Conservation (phyloP, 148 eudicot species). For the Fagopyrum tataricum region DNA sequence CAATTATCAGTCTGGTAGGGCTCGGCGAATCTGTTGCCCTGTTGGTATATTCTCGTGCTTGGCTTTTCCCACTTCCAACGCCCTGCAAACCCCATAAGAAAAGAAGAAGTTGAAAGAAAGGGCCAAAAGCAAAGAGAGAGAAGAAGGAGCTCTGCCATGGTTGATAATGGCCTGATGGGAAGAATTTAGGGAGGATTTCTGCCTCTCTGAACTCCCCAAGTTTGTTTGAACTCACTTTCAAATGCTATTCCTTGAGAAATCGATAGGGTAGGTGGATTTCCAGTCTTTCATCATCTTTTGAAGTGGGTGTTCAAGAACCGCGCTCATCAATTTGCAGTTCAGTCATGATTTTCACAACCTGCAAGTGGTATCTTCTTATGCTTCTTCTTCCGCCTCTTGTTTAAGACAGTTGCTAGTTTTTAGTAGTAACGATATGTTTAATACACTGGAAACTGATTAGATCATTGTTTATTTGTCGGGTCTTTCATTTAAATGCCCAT, state of each 20-base stretch:
- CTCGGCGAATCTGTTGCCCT: conserved; percentile 3
- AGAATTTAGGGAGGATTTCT: conserved; percentile 47
- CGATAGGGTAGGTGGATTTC: conserved; percentile 10
- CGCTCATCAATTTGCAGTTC: conserved; percentile 4
- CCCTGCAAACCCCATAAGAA: background rate
- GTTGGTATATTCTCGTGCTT: conserved; percentile 6
- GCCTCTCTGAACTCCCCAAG: conserved; percentile 50
- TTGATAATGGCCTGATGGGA: conserved; percentile 40
- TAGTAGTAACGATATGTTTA: background rate
- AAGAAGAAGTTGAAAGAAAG: background rate
- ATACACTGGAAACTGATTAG: background rate
- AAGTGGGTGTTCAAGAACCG: background rate
- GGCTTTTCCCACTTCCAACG: background rate
- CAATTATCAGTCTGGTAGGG: background rate
- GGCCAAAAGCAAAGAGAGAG: background rate
- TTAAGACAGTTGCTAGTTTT: background rate
- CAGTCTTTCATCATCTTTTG: conserved; percentile 7
- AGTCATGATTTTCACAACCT: background rate
- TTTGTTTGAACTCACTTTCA: conserved; percentile 11
- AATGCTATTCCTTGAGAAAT: background rate
- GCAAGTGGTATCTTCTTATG: conserved; percentile 7
- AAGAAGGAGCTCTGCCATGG: conserved; percentile 20
- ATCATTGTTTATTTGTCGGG: background rate
- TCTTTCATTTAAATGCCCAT: background rate
- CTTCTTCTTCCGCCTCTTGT: background rate